phyloP scores from a whole-genome alignment of 1,284 basidiomycete species.

The Sporisorium sorghi region DNA sequence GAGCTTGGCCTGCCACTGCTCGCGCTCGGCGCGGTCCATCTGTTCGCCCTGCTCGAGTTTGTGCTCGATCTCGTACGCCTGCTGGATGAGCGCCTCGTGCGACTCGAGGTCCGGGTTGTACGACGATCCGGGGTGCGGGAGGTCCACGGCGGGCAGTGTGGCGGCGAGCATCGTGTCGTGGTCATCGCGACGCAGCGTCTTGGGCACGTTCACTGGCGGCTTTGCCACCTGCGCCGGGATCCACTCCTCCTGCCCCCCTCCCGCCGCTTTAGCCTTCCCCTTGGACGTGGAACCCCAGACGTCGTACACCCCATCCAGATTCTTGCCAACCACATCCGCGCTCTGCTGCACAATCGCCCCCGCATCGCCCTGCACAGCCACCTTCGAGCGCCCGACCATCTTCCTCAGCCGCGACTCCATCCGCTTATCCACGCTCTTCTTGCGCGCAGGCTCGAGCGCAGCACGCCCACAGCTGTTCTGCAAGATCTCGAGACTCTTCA shows the following conservation, averaged over 20 bases:
- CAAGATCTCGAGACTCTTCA: slow-evolving; percentile 85
- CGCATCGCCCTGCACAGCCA: slow-evolving; percentile 23
- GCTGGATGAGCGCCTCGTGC: slow-evolving; percentile 80
- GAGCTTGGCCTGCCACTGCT: slow-evolving; percentile 30
- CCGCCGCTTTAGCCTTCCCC: slow-evolving; percentile 40
- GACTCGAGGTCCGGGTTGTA: slow-evolving; percentile 88
- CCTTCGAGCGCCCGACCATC: slow-evolving; percentile 41
- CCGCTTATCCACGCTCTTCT: slow-evolving; percentile 47
- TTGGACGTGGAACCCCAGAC: slow-evolving; percentile 34
- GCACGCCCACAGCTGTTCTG: slow-evolving; percentile 78
- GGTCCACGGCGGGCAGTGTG: slow-evolving; percentile 75
- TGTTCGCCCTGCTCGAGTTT: slow-evolving; percentile 75
- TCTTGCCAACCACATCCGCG: slow-evolving; percentile 33
- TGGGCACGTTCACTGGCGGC: slow-evolving; percentile 27
- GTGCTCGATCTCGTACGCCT: slow-evolving; percentile 78
- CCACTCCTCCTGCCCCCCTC: no score
- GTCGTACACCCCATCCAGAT: slow-evolving; percentile 29
- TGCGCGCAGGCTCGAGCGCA: slow-evolving; percentile 75
- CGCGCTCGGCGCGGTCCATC: slow-evolving; percentile 37
- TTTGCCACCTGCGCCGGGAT: slow-evolving; percentile 21
- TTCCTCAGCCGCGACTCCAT: slow-evolving; percentile 45
- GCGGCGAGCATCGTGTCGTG: slow-evolving; percentile 32
- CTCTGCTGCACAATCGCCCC: slow-evolving; percentile 18
- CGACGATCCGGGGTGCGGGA: slow-evolving; percentile 88
- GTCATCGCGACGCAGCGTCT: slow-evolving; percentile 31